Evolutionary conservation across 257 asterid species (phyloP).

Genomic region (Anisodus tanguticus): DNA sequence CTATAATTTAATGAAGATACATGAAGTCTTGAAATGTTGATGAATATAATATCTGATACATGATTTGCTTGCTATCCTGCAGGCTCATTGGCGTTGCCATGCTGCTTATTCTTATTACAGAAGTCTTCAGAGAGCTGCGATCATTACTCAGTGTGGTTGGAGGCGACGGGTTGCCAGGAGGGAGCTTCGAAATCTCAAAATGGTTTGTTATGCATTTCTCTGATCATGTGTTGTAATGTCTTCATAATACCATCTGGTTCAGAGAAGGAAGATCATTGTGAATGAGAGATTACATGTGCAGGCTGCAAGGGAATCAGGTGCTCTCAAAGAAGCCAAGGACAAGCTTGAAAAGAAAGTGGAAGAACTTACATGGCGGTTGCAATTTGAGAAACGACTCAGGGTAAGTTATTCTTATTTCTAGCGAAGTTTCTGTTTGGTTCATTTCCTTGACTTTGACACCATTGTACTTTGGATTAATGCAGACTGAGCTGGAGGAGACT

Average conservation of each 20-base stretch:
- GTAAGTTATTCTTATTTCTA: constrained; percentile 44
- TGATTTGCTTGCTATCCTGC: constrained; percentile 43
- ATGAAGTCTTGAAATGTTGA: background rate
- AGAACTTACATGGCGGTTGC: constrained; percentile 98
- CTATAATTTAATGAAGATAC: background rate
- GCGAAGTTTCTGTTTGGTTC: constrained; percentile 23
- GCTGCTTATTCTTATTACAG: constrained; percentile 65
- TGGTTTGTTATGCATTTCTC: constrained; percentile 53
- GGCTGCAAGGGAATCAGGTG: constrained; percentile 99
- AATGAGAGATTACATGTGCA: constrained; percentile 37
- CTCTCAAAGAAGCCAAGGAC: constrained; percentile 95
- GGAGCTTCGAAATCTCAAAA: constrained; percentile 89
- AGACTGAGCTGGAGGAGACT: constrained; percentile 96
- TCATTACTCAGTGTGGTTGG: constrained; percentile 95
- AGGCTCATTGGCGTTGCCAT: constrained; percentile 83
- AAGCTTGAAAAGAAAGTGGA: constrained; percentile 98
- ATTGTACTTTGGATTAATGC: constrained; percentile 44
- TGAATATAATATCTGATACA: constrained; percentile 20
- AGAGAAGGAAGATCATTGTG: background rate
- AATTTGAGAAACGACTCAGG: constrained; percentile 93
- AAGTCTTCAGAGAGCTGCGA: constrained; percentile 81
- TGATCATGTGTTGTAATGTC: background rate
- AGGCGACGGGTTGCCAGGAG: constrained; percentile 84
- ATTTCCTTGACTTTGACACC: constrained; percentile 28
- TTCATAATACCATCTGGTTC: background rate